Evolutionary conservation across 345 rosid species (phyloP).

Genomic region (Reutealis trisperma): DNA sequence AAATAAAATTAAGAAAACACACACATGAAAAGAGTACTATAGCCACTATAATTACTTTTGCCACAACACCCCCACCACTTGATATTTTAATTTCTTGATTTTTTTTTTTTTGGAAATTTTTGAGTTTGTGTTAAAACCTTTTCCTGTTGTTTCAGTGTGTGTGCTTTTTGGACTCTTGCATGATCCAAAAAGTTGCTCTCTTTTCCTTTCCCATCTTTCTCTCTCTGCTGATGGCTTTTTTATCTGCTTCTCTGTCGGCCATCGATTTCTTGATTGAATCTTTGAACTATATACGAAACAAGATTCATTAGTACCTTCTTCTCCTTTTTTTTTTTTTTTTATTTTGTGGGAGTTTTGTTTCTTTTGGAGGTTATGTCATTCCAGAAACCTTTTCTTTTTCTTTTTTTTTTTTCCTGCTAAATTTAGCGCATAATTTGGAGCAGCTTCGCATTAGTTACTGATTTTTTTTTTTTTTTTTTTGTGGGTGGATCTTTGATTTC

Average conservation of each 20-base stretch:
- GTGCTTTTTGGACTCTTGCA: slow-evolving; percentile 47
- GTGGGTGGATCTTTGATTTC: not conserved
- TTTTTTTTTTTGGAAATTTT: not conserved
- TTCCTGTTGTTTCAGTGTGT: slow-evolving; percentile 32
- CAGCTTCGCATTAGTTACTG: not conserved
- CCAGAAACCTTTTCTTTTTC: not conserved
- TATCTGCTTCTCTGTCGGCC: slow-evolving; percentile 53
- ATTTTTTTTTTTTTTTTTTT: not conserved
- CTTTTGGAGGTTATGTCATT: slow-evolving; percentile 1
- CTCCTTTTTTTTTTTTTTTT: not conserved
- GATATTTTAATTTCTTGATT: slow-evolving; percentile 1
- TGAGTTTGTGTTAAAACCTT: slow-evolving; percentile 9
- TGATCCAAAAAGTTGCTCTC: slow-evolving; percentile 40
- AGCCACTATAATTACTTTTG: slow-evolving; percentile 10
- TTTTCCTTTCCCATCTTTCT: slow-evolving; percentile 6
- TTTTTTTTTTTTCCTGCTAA: not conserved
- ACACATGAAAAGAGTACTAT: not conserved
- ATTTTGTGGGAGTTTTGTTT: not conserved
- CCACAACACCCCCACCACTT: slow-evolving; percentile 4
- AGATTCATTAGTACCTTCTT: slow-evolving; percentile 28
- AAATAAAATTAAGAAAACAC: not conserved
- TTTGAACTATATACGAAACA: slow-evolving; percentile 14
- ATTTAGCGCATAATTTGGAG: not conserved
- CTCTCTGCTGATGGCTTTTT: slow-evolving; percentile 23
- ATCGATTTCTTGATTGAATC: slow-evolving; percentile 50